Evolutionary conservation across 139 green algal genomes (phyloP), one percentile per base, ranked within the genome.

Genomic region (Chlorella sorokiniana): DNA sequence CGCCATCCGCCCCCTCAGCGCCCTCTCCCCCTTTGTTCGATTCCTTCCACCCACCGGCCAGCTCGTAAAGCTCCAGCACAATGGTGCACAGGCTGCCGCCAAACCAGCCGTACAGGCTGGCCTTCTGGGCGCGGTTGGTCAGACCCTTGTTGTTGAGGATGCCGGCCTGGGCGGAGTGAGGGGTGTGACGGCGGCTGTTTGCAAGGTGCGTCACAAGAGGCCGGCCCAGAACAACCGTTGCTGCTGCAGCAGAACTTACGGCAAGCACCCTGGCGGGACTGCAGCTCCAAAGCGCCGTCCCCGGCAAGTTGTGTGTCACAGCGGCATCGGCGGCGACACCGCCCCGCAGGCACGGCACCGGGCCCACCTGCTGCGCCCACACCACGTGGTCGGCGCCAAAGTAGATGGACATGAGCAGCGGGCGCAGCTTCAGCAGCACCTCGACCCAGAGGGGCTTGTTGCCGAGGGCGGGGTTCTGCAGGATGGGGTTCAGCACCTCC

Each of bases 361-460:
- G 23, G 1, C 76, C 29, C 29, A 77, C 71, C 71, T 95, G 91
- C 76, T 90, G 82, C 14, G 91, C 90, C 95, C 95, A 99, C 62
- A 98, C 94, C 27, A 98, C 85, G 87, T 99, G 93, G 85, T 99
- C 96, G 1, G 87, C 93, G 1, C 81, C 90, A 90, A 99, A 98
- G 91, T 99, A 99, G n/a, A 94, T 75, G 0, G 92, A 92, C 94
- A 98, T 98, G 37, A 96, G 82, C 38, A 97, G n/a, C 33, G 82
- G 56, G 85, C 97, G 98, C 38, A 95, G 69, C 91, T 97, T 97
- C 81, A 84, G 88, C n/a, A 98, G 82, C 2, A 91, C 73, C 89
- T 98, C 90, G 0, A 94, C 45, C 9, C 88, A 63, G 69, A 93
- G 40, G 18, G 93, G 90, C 83, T 93, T 88, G 33, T 90, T 93